Evolutionary conservation across 2,329 filamentous ascomycete genomes (phyloP), one percentile per base, ranked within the genome.

Genomic region (Ilyonectria sp.): DNA sequence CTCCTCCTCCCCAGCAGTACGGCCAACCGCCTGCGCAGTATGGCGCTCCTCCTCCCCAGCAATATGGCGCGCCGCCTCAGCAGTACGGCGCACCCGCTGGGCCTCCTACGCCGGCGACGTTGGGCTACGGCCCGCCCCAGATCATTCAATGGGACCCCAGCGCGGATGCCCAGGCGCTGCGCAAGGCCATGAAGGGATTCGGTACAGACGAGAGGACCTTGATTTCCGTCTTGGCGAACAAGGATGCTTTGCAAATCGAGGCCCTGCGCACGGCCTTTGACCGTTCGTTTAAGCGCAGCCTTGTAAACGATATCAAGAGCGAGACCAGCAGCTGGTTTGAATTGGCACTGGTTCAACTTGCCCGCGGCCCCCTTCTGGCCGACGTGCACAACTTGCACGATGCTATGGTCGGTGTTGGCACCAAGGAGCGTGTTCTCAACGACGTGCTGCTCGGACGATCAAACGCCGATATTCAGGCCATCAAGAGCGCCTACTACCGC

Each of bases 161-260:
- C 3, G 82, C 85, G 13, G 91, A 96, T 73, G 92, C 94, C 0
- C 89, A 94, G 64, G 88, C 86, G 4, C 84, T 97, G 23, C 90
- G 94, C 60, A 88, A 88, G 73, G 94, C 95, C 2, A 97, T 98
- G 94, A 97, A 97, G 81, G 94, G 94, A 0, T 93, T 97, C 69
- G 95, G 95, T 37, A 98, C 95, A 0, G 90, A 98, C 75, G 95
- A 98, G 79, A 92, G 90, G 75, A 81, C 87, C 0, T 83, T 98
- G 17, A 95, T 97, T 70, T 83, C 85, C 2, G 83, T 91, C 3
- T 84, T 98, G 9, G 83, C 92, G 3, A 88, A 86, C 72, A 91
- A 94, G 69, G 93, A 97, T 70, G 92, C 95, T 1, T 84, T 94
- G 5, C 93, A 97, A 78, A 87, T 96, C 69, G 88, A 91, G 54